phyloP scores from a whole-genome alignment of 768 basidiomycete genomes.

The Hygrocybe coccinea region DNA sequence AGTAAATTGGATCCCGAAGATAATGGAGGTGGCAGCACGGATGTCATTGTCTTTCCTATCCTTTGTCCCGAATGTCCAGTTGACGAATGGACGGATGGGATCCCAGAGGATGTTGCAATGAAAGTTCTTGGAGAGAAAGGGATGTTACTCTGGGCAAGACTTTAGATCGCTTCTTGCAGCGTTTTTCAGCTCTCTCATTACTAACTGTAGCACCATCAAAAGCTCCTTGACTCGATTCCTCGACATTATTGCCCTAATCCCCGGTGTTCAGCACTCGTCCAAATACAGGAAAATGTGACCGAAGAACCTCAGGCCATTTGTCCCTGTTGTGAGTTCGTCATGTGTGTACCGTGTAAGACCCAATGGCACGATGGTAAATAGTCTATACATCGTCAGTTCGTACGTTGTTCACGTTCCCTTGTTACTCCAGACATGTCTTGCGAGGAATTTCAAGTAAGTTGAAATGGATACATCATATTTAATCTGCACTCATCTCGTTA shows the following conservation, averaged over 20 bases:
- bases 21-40: slow-evolving; percentile 22
- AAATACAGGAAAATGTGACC: slow-evolving; percentile 28
- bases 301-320: slow-evolving; percentile 32
- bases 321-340: slow-evolving; percentile 28
- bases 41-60: slow-evolving; percentile 33
- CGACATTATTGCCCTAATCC: slow-evolving; percentile 37
- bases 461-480: no score
- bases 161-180: no score
- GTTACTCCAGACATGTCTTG: no score
- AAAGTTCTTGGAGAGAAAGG: slow-evolving; percentile 18
- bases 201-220: slow-evolving; percentile 30
- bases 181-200: no score
- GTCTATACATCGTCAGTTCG: not conserved
- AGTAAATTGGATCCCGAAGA: slow-evolving; percentile 35
- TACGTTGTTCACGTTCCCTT: no score
- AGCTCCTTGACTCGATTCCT: slow-evolving; percentile 31
- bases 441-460: no score
- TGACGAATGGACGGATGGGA: slow-evolving; percentile 30
- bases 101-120: slow-evolving; percentile 32
- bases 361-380: slow-evolving; percentile 33
- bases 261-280: slow-evolving; percentile 33
- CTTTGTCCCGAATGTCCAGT: slow-evolving; percentile 35
- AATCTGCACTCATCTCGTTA: not conserved
- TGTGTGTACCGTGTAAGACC: slow-evolving; percentile 34
- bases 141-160: no score